Evolutionary conservation across 495 filamentous ascomycete species (phyloP), one percentile per base, ranked within the genome.

Genomic region (Jackrogersella multiformis): DNA sequence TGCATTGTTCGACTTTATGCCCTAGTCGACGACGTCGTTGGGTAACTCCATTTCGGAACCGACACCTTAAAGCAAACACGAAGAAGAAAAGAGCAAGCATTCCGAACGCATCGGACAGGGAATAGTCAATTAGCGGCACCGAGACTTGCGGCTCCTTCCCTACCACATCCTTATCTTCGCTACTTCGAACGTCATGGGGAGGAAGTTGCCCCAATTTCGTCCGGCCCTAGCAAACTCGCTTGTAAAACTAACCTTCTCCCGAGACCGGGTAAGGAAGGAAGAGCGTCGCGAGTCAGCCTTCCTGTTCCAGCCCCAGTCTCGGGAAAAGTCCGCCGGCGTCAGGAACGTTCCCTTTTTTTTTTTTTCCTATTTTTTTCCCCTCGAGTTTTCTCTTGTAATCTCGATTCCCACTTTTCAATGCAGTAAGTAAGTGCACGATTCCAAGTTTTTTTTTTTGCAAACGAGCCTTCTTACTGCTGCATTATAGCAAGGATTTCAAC

Each of bases 111-210:
- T 53, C 30, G 49, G 39, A 36, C 53, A 24, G 54, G 12, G 28
- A 21, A 52, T 52, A 5, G 30, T 55, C 12, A n/a, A 38, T 20
- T 48, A 39, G 34, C 66, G 48, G 59, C 46, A 42, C 54, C 66
- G 60, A 45, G 21, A n/a, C 28, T 55, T 69, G 55, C 66, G 66
- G 60, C 60, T 60, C 60, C 60, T 55, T 35, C 44, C 49, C 18
- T 45, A 24, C 5, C 9, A 35, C 30, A 36, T 36, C 30, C 26
- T 53, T 36, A 56, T 62, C 45, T 49, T 49, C 46, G 44, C 36
- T 53, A 56, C 45, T 49, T 49, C 46, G 52, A 61, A 54, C 26
- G 38, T 38, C 24, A 34, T 67, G 39, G 56, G 57, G 58, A 42
- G 42, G 10, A 39, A 28, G 13, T 21, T 49, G 54, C 48, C 55